Evolutionary conservation across 805 yeast species (phyloP), one percentile per base, ranked within the genome.

Genomic region (Ogataea trehaloabstinens): DNA sequence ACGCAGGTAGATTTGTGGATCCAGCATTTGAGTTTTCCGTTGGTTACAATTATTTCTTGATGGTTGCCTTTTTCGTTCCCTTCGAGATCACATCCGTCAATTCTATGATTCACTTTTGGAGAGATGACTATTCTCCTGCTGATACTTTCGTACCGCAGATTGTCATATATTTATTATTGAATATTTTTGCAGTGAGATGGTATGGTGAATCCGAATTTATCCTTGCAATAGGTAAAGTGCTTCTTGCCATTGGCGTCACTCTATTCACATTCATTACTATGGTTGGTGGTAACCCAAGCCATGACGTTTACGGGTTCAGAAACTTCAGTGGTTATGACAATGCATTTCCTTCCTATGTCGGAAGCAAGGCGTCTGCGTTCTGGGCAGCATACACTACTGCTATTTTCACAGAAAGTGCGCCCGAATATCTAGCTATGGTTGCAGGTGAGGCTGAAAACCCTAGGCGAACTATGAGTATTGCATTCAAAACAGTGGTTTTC

Each of bases 121-220:
- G 85, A 44, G 79, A 77, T 45, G 90, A 80, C 50, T 85, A 78
- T 57, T 71, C 80, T 1, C 82, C 91, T 0, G 95, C 81, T 0
- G 82, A 77, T 15, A 74, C 89, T 2, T 66, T 87, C 43, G 71
- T 74, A 1, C 70, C 86, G 2, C 90, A 83, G 58, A 70, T 81
- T 16, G 77, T 71, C 2, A 55, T 85, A 15, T 84, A 85, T 53
- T 65, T 82, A 19, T 19, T 74, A 20, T 76, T 87, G 42, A 84
- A 87, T 45, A 56, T 85, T 7, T 79, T 83, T 53, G 89, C 91
- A 0, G 95, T 87, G 19, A 68, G 68, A 29, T 72, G 74, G 45
- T 87, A 82, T 51, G 96, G 96, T 22, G 95, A 87, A 56, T 70
- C 80, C 18, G 95, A 87, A 60, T 88, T 86, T 55, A 80, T 84